Evolutionary conservation across 2,329 filamentous ascomycete species (phyloP).

Genomic region (Ophidiomyces ophidiicola): DNA sequence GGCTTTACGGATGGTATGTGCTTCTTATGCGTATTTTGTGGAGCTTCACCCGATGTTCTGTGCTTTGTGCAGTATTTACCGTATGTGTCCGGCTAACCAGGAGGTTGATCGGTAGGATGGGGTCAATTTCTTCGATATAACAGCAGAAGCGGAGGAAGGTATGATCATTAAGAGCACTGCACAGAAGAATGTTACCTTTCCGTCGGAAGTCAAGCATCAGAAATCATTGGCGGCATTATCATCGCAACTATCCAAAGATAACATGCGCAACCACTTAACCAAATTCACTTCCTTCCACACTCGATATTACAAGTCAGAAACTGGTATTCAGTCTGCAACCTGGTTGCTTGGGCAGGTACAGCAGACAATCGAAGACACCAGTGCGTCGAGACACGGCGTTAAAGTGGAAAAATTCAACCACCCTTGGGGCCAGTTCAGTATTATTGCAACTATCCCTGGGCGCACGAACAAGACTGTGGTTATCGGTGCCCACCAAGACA

Average conservation of each 20-base stretch:
- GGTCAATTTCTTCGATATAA: slow-evolving; percentile 89
- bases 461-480: slow-evolving; percentile 73
- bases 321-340: slow-evolving; percentile 67
- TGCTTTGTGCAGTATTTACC: background rate
- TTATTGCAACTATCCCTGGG: slow-evolving; percentile 86
- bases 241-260: slow-evolving; percentile 56
- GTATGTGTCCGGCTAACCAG: background rate
- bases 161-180: slow-evolving; percentile 40
- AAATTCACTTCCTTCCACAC: slow-evolving; percentile 51
- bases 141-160: slow-evolving; percentile 49
- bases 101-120: slow-evolving; percentile 55
- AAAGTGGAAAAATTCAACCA: slow-evolving; percentile 65
- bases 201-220: slow-evolving; percentile 52
- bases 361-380: slow-evolving; percentile 56
- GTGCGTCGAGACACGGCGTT: slow-evolving; percentile 50
- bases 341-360: slow-evolving; percentile 73
- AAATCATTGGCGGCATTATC: slow-evolving; percentile 54
- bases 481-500: slow-evolving; percentile 87
- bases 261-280: slow-evolving; percentile 67
- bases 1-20: slow-evolving; percentile 62
- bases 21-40: background rate
- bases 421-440: slow-evolving; percentile 76
- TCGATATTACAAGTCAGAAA: slow-evolving; percentile 46
- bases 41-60: background rate
- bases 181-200: slow-evolving; percentile 46